Evolutionary conservation across 2,329 filamentous ascomycete species (phyloP).

Genomic region (Talaromyces rugulosus): DNA sequence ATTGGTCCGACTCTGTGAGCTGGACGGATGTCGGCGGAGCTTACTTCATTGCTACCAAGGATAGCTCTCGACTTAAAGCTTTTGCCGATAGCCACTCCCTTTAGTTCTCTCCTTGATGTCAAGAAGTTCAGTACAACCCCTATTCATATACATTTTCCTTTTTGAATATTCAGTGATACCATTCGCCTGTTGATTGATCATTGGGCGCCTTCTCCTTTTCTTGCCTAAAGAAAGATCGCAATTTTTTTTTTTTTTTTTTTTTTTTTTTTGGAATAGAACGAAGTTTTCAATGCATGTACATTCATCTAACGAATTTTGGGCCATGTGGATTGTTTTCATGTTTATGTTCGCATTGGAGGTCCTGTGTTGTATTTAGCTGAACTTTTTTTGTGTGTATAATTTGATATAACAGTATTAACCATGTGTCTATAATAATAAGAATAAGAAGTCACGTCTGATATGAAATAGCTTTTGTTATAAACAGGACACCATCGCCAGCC

Average conservation of each 20-base stretch:
- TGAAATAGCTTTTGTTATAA: neutral
- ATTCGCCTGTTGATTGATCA: neutral
- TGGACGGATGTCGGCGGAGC: constrained; percentile 82
- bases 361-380: neutral
- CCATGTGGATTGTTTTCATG: constrained; percentile 3
- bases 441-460: neutral
- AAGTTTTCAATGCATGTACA: neutral
- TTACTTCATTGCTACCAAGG: constrained; percentile 85
- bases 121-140: neutral
- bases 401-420: neutral
- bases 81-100: constrained; percentile 37
- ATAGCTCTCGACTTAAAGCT: constrained; percentile 50
- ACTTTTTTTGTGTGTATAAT: neutral
- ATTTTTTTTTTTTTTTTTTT: too few species aligned
- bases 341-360: constrained; percentile 4
- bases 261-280: neutral
- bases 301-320: neutral
- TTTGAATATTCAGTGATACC: neutral
- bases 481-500: too few species aligned
- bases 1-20: constrained; percentile 69
- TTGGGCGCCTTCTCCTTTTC: neutral
- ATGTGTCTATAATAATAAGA: neutral
- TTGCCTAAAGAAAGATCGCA: neutral
- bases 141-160: neutral
- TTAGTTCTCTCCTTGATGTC: neutral